Evolutionary conservation across 2,329 filamentous ascomycete genomes (phyloP), one percentile per base, ranked within the genome.

Genomic region (Colletotrichum sp.): DNA sequence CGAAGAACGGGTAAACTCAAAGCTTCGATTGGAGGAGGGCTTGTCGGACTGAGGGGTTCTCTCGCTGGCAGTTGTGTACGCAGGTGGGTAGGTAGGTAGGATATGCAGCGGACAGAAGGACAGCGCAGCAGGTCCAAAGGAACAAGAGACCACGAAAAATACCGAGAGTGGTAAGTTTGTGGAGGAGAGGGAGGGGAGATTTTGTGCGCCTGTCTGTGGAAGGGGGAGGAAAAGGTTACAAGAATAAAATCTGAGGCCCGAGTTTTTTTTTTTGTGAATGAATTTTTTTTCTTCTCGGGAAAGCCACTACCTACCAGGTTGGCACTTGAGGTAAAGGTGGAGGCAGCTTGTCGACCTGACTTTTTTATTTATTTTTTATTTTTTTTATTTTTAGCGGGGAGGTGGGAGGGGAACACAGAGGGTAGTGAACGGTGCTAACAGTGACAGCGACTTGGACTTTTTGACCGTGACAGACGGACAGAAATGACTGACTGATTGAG

Each of bases 201-300:
- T 36, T 67, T 65, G 76, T 60, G 70, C 59, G 76, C 63, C 65
- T 74, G 66, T 70, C 65, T 74, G 66, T 70, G 69, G 67, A 59
- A 62, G 74, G 62, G 57, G 28, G 32, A 32, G 57, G 28, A 21
- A 32, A 69, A 78, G 69, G 71, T 67, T 72, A 30, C 62, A 67
- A 32, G 75, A 77, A 78, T 77, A 75, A 78, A 78, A 74, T 71
- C 64, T 76, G 68, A 75, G 49, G 71, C 64, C 75, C 71, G 71
- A 72, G 72, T 72, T 77, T 78, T 77, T 76, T 78, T 78, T 77
- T 76, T 75, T 75, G 77, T 76, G 76, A 76, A 72, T 60, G 65
- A 77, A 77, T 72, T 77, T 78, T 78, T 78, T 78, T 67, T 36
- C 57, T 55, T 72, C 62, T 76, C 69, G 72, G 71, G 69, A 77